These are phyloP conservation scores for Tuber brumale DNA, from an alignment of 495 filamentous ascomycete species.

Conservation along the genomic window DNA sequence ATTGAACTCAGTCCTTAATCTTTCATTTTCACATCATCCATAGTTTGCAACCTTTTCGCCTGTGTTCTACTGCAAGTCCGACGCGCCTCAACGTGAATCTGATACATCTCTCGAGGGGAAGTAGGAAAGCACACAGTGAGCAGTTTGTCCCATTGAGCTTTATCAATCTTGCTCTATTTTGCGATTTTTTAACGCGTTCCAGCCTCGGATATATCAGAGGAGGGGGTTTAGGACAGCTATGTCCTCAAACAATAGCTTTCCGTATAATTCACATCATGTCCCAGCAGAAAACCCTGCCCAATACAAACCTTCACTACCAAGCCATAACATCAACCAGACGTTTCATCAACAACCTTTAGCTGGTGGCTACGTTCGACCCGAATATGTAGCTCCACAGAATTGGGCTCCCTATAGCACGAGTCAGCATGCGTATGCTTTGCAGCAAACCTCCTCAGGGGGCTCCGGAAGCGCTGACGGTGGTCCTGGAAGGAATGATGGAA, in stretches of 20 bases:
- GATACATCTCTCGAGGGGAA: not conserved
- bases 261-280: not conserved
- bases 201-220: not conserved
- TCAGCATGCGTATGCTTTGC: not conserved
- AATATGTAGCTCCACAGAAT: constrained; percentile 5
- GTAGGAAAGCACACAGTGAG: not conserved
- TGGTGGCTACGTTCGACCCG: not conserved
- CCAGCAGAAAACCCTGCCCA: not conserved
- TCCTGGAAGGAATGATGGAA: not conserved
- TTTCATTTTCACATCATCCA: not conserved
- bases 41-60: not conserved
- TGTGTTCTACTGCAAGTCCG: not conserved
- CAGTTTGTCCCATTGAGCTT: not conserved
- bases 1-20: not conserved
- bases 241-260: not conserved
- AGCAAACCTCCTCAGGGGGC: not conserved
- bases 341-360: not conserved
- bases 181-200: not conserved
- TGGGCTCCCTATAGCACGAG: not conserved
- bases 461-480: not conserved
- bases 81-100: not conserved
- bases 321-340: constrained; percentile 2
- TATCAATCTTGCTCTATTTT: not conserved
- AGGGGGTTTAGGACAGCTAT: not conserved
- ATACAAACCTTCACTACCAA: constrained; percentile 2